Base-by-base conservation (phyloP, 768 basidiomycete species). In the Hygrophoropsis aurantiaca region DNA sequence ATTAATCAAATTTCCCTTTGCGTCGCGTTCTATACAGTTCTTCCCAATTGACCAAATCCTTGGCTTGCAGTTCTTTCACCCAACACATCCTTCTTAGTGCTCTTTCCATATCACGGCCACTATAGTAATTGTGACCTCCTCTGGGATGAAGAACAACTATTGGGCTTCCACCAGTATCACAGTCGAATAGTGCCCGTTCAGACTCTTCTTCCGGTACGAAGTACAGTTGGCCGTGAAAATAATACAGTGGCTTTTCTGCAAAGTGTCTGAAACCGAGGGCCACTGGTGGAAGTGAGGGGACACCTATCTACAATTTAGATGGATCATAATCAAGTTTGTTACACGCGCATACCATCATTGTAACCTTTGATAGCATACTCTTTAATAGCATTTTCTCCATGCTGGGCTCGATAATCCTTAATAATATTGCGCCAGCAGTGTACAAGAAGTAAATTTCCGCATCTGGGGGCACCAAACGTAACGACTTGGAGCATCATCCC, bases 81-180 rank as follows among this genome's bases (percentile, higher is more conserved):
- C 74, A 79, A 11, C 56, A 46, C 46, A 78, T 66, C 42, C 77
- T 67, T 9, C 67, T 67, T 11, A 63, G 27, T 9, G 75, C 58
- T 42, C 65, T 67, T 55, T 84, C 80, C 58, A 79, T 65, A 55
- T 82, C 77, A 26, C 79, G 67, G 13, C 71, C 70, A 47, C 75
- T 79, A 60, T 82, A 83, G 58, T 84, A 85, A 52, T 82, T 82
- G 58, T 85, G 81, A 2, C 82, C 82, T 11, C 81, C 81, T 24
- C 70, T 67, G 18, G 80, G 79, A 52, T 75, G 72, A 13, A 46
- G 18, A 54, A 54, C n/a, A 40, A 27, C 16, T 44, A n/a, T 11
- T 42, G 40, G 15, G 33, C 42, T 19, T 53, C 52, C n/a, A n/a
- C 55, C 40, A 3, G 50, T 47, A 7, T 56, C 15, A 23, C 37